Evolutionary conservation across 1,284 basidiomycete genomes (phyloP).

Genomic region (Coniophora puteana): DNA sequence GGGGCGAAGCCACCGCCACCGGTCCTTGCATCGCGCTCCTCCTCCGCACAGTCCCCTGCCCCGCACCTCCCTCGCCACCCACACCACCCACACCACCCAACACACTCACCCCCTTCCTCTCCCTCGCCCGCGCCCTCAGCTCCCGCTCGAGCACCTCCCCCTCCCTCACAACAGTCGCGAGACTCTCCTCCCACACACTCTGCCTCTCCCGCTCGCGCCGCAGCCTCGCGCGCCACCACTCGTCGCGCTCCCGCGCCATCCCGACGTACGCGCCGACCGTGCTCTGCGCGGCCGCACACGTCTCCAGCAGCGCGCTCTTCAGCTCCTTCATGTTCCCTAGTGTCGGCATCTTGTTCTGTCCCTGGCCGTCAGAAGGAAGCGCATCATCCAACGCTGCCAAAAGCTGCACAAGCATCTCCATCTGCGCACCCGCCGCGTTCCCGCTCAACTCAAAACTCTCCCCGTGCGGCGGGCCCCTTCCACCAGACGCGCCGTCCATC

Average conservation of each 20-base stretch:
- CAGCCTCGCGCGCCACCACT: conserved; percentile 68
- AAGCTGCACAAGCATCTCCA: conserved; percentile 76
- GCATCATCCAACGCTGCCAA: conserved; percentile 52
- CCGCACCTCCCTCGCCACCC: too few species aligned
- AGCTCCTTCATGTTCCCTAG: too few species aligned
- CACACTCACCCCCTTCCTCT: conserved; percentile 52
- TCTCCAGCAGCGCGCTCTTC: conserved; percentile 60
- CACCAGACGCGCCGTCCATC: too few species aligned
- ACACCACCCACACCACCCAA: conserved; percentile 39
- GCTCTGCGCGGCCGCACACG: conserved; percentile 52
- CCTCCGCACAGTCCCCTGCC: conserved; percentile 23
- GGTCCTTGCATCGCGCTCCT: conserved; percentile 22
- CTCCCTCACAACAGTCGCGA: conserved; percentile 83
- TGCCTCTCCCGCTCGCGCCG: conserved; percentile 71
- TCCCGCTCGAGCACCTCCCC: conserved; percentile 85
- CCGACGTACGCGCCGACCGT: conserved; percentile 69
- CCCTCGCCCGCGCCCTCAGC: conserved; percentile 59
- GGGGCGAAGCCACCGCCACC: conserved; percentile 7
- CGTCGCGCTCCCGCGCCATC: conserved; percentile 81
- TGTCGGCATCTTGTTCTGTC: too few species aligned
- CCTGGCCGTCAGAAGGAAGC: conserved; percentile 30
- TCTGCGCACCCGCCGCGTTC: conserved; percentile 74
- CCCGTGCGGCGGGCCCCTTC: conserved; percentile 64
- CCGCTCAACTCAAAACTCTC: conserved; percentile 70
- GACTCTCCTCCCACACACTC: conserved; percentile 89